Evolutionary conservation across 2,329 filamentous ascomycete genomes (phyloP).

Genomic region (Periconia macrospinosa): DNA sequence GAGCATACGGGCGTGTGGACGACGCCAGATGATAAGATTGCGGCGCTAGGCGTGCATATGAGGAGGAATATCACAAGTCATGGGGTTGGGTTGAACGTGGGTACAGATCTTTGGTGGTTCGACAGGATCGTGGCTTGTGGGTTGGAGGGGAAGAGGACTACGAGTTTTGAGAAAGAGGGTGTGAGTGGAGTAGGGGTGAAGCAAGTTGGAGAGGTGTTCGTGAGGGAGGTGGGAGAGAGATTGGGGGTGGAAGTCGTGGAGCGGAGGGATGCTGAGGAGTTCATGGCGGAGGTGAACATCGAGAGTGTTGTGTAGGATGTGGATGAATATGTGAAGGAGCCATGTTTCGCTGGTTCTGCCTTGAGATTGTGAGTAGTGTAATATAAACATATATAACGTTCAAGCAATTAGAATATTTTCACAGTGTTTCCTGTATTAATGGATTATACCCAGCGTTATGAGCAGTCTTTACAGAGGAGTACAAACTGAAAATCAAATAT

Average conservation of each 20-base stretch:
- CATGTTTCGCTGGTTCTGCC: too few species aligned
- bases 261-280: conserved; percentile 17
- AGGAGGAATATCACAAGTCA: conserved; percentile 80
- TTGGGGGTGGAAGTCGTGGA: conserved; percentile 27
- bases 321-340: not conserved
- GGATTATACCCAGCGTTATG: too few species aligned
- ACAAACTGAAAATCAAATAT: conserved; percentile 33
- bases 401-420: too few species aligned
- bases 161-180: conserved; percentile 67
- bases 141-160: conserved; percentile 75
- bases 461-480: too few species aligned
- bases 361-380: too few species aligned
- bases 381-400: too few species aligned
- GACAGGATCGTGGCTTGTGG: conserved; percentile 88
- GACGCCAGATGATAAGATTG: conserved; percentile 67
- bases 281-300: conserved; percentile 9
- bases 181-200: conserved; percentile 39
- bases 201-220: conserved; percentile 45
- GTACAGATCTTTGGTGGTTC: conserved; percentile 65
- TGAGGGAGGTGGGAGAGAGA: conserved; percentile 40
- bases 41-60: conserved; percentile 89
- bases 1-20: conserved; percentile 85
- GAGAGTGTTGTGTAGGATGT: not conserved
- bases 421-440: too few species aligned
- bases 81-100: conserved; percentile 80